Conservation (phyloP, 163 green algal species). For the Scenedesmus sp. region DNA sequence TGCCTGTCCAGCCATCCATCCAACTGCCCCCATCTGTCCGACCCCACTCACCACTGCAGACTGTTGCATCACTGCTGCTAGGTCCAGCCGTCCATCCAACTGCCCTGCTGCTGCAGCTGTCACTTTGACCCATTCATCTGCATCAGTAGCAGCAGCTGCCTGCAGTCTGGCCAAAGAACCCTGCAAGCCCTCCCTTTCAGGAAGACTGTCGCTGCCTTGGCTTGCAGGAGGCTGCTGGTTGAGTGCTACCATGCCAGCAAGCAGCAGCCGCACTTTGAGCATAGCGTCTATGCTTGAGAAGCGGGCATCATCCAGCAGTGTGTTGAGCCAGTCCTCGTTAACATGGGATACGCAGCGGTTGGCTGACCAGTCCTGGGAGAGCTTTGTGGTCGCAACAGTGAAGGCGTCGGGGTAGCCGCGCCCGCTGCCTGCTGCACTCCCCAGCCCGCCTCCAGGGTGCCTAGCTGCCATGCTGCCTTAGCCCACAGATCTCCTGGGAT, state of each 20-base stretch:
- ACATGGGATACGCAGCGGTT: constrained; percentile 30
- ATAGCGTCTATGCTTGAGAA: constrained; percentile 1
- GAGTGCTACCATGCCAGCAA: constrained; percentile 51
- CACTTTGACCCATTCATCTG: constrained; percentile 52
- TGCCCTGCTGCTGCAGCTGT: constrained; percentile 37
- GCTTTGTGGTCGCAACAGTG: constrained; percentile 23
- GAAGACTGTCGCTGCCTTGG: constrained; percentile 3
- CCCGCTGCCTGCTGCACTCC: constrained; percentile 4
- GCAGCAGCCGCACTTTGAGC: constrained; percentile 58
- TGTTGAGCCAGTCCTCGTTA: constrained; percentile 23
- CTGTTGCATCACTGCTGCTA: constrained; percentile 33
- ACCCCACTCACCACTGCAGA: constrained; percentile 26
- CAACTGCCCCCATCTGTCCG: background rate
- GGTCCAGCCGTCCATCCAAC: constrained; percentile 35
- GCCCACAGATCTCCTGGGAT: background rate
- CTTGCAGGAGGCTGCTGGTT: constrained; percentile 17
- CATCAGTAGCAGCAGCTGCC: background rate
- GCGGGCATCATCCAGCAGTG: constrained; percentile 1
- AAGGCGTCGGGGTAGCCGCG: constrained; percentile 2
- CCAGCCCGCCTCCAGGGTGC: background rate
- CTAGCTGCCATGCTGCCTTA: background rate
- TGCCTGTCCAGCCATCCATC: too few relatives aligned
- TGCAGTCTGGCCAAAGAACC: background rate
- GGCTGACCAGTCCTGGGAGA: constrained; percentile 42
- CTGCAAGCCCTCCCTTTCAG: constrained; percentile 14